Evolutionary conservation across 495 filamentous ascomycete species (phyloP), one percentile per base, ranked within the genome.

Genomic region (Xanthoparmelia taractica): DNA sequence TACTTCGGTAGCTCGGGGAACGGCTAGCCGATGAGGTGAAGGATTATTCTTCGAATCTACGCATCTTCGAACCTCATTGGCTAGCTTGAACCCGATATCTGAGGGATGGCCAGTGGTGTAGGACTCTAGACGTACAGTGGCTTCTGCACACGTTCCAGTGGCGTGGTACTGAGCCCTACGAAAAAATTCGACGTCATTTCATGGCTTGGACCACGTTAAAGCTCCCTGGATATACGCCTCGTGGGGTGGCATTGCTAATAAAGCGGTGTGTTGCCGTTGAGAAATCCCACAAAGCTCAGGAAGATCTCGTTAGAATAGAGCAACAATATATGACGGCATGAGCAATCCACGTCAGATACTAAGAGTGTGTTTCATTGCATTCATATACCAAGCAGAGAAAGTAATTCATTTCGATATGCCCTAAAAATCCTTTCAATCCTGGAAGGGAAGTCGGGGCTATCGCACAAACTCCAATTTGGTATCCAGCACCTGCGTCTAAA

Each of bases 401-500:
- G 23, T 48, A 4, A 52, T 54, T 1, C 5, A 23, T 3, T 33
- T 18, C 17, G 29, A 1, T 8, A 10, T 33, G 15, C 17, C 29
- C 4, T 33, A n/a, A 29, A 4, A 33, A 33, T 25, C 1, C 1
- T 18, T 54, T 12, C 17, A 18, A 12, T n/a, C 11, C 10, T 20
- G 29, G 29, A n/a, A 0, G 8, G 4, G 20, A 5, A 18, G 15
- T 12, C 1, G 7, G 29, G 50, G 27, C 4, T 54, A 33, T 2
- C 10, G 10, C 5, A 54, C 29, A 18, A 33, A 33, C 27, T 54
- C 50, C 43, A 40, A 1, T 58, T 57, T 18, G 18, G 25, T 36
- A 15, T 25, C 38, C 25, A 43, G 2, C 23, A 7, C n/a, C 13
- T 17, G 13, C 38, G 41, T 60, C 48, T 91, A 98, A 65, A 97